These are phyloP conservation scores for Porosira glacialis DNA, from an alignment of 352 stramenopile species.

Conservation along the genomic window DNA sequence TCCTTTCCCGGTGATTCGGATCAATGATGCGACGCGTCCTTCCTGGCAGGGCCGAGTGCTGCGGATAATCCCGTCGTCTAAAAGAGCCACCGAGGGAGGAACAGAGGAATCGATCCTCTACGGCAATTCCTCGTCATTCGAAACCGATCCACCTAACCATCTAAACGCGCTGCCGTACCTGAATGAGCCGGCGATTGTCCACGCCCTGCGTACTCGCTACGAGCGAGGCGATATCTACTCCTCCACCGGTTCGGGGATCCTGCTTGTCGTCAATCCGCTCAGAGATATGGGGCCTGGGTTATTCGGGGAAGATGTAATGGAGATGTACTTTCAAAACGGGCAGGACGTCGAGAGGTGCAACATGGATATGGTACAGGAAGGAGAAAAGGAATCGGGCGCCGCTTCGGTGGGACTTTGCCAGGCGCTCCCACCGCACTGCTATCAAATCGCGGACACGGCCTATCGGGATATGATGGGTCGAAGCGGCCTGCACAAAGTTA, in stretches of 20 bases:
- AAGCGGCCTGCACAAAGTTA: too few relatives aligned
- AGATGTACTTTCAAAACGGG: slow-evolving; percentile 46
- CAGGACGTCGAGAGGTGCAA: neutral
- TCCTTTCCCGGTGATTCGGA: too few relatives aligned
- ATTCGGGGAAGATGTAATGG: slow-evolving; percentile 66
- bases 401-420: slow-evolving; percentile 6
- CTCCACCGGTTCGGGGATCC: slow-evolving; percentile 75
- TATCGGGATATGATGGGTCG: slow-evolving; percentile 89
- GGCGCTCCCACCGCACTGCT: slow-evolving; percentile 68
- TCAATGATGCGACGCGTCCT: too few relatives aligned
- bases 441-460: slow-evolving; percentile 75
- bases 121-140: too few relatives aligned
- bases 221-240: slow-evolving; percentile 82
- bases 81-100: too few relatives aligned
- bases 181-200: slow-evolving; percentile 77
- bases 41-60: too few relatives aligned
- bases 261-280: slow-evolving; percentile 83
- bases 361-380: too few relatives aligned
- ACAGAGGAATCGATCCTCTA: too few relatives aligned
- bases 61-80: too few relatives aligned
- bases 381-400: neutral
- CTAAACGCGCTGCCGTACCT: slow-evolving; percentile 74
- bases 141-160: slow-evolving; percentile 53
- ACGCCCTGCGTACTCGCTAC: slow-evolving; percentile 81
- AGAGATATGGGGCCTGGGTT: slow-evolving; percentile 67